Conservation (phyloP, 208 protist genomes). For the Leishmania braziliensis region DNA sequence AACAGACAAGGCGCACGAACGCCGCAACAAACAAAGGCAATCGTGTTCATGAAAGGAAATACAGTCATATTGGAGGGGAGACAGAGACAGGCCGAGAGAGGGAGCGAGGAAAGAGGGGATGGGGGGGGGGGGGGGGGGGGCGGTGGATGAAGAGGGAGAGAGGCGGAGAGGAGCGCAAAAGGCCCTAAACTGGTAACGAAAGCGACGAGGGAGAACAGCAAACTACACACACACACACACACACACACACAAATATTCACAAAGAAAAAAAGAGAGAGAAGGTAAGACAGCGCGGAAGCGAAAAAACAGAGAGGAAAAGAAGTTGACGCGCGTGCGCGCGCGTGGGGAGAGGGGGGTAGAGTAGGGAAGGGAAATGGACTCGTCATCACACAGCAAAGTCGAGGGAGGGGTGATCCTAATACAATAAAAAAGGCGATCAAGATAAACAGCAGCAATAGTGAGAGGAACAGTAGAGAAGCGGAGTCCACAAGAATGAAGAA, state of each 20-base stretch:
- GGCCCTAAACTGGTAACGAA: no score
- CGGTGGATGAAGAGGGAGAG: neutral
- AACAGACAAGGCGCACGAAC: no score
- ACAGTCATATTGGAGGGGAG: neutral
- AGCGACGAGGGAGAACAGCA: neutral
- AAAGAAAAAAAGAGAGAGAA: neutral
- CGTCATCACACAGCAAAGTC: neutral
- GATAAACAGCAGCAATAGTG: neutral
- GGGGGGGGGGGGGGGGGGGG: neutral
- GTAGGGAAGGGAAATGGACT: neutral
- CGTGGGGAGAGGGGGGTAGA: neutral
- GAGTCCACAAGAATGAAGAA: neutral
- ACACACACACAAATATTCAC: slow-evolving; percentile 1
- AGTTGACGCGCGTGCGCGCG: neutral
- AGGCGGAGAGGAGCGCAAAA: no score
- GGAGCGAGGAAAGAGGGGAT: neutral
- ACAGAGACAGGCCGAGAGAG: neutral
- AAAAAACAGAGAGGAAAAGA: slow-evolving; percentile 3
- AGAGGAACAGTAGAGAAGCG: neutral
- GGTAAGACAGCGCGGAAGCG: slow-evolving; percentile 2
- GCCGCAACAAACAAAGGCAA: neutral
- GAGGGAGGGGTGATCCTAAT: neutral
- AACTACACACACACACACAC: slow-evolving; percentile 4
- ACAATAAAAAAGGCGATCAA: neutral
- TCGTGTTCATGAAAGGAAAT: neutral